phyloP scores from a whole-genome alignment of 2,329 filamentous ascomycete genomes.

The Phaeosphaeriaceae sp. region DNA sequence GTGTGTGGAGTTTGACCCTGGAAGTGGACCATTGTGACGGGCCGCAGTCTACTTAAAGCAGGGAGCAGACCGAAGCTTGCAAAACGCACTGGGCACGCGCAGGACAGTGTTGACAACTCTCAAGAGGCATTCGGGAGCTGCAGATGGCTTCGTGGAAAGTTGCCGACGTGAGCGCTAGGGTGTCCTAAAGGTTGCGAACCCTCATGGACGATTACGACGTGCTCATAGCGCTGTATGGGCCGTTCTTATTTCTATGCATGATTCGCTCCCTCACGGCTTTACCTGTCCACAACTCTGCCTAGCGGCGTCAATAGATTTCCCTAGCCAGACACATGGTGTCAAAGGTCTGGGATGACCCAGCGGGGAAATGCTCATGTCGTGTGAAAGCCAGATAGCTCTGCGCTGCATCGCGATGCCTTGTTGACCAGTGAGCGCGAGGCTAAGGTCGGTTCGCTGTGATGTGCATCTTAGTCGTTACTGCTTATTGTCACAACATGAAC shows the following conservation, averaged over 20 bases:
- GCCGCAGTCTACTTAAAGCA: slow-evolving; percentile 41
- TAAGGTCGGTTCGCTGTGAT: slow-evolving; percentile 30
- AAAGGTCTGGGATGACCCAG: slow-evolving; percentile 31
- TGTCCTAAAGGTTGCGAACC: slow-evolving; percentile 34
- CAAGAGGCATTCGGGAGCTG: slow-evolving; percentile 28
- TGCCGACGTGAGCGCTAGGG: slow-evolving; percentile 42
- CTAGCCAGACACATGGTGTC: slow-evolving; percentile 33
- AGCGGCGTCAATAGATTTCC: slow-evolving; percentile 22
- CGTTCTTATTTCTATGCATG: slow-evolving; percentile 23
- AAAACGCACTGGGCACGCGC: slow-evolving; percentile 37
- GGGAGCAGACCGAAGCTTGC: slow-evolving; percentile 36
- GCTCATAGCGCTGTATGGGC: slow-evolving; percentile 26
- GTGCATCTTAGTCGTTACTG: slow-evolving; percentile 29
- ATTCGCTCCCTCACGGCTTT: slow-evolving; percentile 30
- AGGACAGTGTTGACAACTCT: slow-evolving; percentile 36
- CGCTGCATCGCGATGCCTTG: slow-evolving; percentile 24
- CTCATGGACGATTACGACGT: slow-evolving; percentile 34
- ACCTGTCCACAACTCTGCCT: slow-evolving; percentile 21
- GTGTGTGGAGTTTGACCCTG: slow-evolving; percentile 38
- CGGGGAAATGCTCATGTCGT: slow-evolving; percentile 30
- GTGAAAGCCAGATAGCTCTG: slow-evolving; percentile 31
- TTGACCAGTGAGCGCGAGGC: slow-evolving; percentile 27
- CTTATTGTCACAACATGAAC: slow-evolving; percentile 38
- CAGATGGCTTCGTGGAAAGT: slow-evolving; percentile 39
- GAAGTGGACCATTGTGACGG: slow-evolving; percentile 30